Percentiles rank a stretch among this genome's conserved stretches.
Conservation (phyloP, 257 asterid species). For the Asclepias syriaca region DNA sequence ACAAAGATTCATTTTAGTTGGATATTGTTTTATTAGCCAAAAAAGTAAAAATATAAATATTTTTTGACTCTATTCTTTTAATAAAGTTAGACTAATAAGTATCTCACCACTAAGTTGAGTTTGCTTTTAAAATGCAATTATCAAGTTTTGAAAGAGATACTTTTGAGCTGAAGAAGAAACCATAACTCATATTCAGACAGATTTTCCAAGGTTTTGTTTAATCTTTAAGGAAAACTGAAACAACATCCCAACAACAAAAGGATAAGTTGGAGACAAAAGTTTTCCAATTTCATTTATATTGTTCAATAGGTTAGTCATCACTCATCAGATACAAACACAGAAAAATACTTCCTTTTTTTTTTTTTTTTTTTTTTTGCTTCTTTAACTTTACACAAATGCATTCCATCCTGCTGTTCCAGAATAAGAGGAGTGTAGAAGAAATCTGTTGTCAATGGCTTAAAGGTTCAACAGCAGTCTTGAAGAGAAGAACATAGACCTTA, state of each 20-base stretch:
- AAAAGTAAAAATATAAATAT: too few relatives aligned
- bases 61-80: too few relatives aligned
- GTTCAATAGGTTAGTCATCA: background rate
- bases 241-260: background rate
- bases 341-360: background rate
- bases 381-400: background rate
- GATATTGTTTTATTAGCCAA: too few relatives aligned
- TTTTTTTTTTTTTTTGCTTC: too few relatives aligned
- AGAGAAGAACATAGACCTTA: constrained; percentile 71
- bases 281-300: constrained; percentile 1
- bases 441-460: constrained; percentile 28
- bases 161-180: background rate
- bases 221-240: background rate
- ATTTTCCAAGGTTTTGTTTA: background rate
- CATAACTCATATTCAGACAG: background rate
- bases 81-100: too few relatives aligned
- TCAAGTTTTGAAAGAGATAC: background rate
- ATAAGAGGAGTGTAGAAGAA: background rate
- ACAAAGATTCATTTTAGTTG: too few relatives aligned
- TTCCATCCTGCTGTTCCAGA: background rate
- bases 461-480: constrained; percentile 80
- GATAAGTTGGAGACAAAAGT: background rate
- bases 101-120: too few relatives aligned
- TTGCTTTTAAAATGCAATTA: too few relatives aligned
- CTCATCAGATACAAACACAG: background rate